Evolutionary conservation across 2,329 filamentous ascomycete species (phyloP).

Genomic region (Hypomyces perniciosus): DNA sequence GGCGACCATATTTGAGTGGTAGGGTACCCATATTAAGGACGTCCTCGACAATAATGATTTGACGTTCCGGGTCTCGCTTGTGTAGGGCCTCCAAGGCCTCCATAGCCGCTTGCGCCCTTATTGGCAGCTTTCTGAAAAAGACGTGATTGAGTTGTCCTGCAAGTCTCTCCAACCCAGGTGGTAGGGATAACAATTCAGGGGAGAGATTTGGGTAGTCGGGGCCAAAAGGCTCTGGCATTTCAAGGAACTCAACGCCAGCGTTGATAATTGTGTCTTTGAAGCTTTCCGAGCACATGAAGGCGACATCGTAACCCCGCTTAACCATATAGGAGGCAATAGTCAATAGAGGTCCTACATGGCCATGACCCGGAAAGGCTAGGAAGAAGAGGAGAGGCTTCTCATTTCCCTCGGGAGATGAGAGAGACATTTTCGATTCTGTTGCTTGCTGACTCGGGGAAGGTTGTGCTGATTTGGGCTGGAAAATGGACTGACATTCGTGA

Average conservation of each 20-base stretch:
- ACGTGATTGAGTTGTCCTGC: constrained; percentile 8
- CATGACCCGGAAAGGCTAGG: constrained; percentile 15
- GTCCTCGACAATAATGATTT: constrained; percentile 30
- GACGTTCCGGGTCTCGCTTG: constrained; percentile 21
- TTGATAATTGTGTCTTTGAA: constrained; percentile 26
- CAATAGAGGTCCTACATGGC: constrained; percentile 19
- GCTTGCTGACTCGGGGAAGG: too few species aligned
- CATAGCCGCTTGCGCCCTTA: not conserved
- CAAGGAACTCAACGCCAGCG: constrained; percentile 29
- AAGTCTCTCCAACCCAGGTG: constrained; percentile 10
- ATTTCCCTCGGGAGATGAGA: not conserved
- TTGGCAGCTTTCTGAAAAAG: constrained; percentile 9
- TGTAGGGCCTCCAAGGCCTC: constrained; percentile 18
- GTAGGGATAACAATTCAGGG: not conserved
- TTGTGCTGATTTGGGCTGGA: too few species aligned
- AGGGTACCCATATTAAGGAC: constrained; percentile 23
- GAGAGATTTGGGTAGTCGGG: not conserved
- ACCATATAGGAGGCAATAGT: constrained; percentile 27
- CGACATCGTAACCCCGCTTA: constrained; percentile 32
- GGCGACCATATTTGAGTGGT: constrained; percentile 22
- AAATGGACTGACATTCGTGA: too few species aligned
- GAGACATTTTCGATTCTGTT: too few species aligned
- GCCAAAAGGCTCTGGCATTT: constrained; percentile 4
- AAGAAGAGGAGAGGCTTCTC: constrained; percentile 20
- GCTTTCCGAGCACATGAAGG: constrained; percentile 26